Evolutionary conservation across 2,329 filamentous ascomycete species (phyloP).

Genomic region (Trichophyton simii): DNA sequence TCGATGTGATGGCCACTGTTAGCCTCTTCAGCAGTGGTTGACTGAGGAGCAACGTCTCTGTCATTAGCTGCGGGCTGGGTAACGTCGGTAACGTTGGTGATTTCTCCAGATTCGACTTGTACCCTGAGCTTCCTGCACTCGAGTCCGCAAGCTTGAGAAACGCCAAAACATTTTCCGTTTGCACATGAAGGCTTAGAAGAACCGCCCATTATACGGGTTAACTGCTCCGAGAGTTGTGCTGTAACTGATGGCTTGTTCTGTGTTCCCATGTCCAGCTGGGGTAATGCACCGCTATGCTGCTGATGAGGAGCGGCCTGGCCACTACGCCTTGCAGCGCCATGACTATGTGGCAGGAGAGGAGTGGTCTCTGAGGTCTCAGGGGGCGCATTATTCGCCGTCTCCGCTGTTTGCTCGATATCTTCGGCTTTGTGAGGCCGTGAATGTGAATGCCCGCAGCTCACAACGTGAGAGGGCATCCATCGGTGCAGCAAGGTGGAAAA

Average conservation of each 20-base stretch:
- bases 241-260: slow-evolving; percentile 5
- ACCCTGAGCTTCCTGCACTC: slow-evolving; percentile 44
- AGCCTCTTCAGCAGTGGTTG: neutral
- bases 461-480: slow-evolving; percentile 38
- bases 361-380: slow-evolving; percentile 9
- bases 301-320: neutral
- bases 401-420: slow-evolving; percentile 24
- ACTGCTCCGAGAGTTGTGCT: slow-evolving; percentile 8
- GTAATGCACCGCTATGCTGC: neutral
- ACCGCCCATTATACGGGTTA: slow-evolving; percentile 11
- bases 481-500: slow-evolving; percentile 35
- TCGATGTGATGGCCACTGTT: neutral
- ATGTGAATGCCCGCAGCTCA: slow-evolving; percentile 39
- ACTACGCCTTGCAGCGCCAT: neutral
- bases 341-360: slow-evolving; percentile 1
- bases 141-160: slow-evolving; percentile 48
- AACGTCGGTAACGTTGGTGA: neutral
- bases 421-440: slow-evolving; percentile 20
- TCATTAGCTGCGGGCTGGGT: neutral
- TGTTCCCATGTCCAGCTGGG: neutral
- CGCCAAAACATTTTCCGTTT: slow-evolving; percentile 48
- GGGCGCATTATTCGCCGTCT: slow-evolving; percentile 15
- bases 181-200: slow-evolving; percentile 32
- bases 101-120: slow-evolving; percentile 9
- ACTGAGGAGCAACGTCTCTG: neutral